A percentile compares a stretch with the other conserved stretches of the same genome.
Conservation (phyloP, 768 basidiomycete species). For the Epithele typhae region DNA sequence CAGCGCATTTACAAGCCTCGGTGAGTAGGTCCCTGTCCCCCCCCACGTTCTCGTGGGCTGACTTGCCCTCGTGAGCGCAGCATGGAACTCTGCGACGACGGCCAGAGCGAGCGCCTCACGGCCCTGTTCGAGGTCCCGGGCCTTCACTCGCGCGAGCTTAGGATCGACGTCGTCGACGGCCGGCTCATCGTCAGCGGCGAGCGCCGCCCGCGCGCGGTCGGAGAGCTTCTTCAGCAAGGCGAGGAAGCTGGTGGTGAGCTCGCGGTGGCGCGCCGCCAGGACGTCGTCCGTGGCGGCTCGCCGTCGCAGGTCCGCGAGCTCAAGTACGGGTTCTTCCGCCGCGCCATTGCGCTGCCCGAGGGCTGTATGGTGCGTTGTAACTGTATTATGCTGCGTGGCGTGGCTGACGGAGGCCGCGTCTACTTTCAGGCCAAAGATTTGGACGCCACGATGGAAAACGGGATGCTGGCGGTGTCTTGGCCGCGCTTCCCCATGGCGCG, state of each 20-base stretch:
- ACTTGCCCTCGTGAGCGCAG: too few species aligned
- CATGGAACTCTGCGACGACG: conserved; percentile 37
- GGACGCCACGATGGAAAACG: conserved; percentile 34
- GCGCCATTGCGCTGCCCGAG: conserved; percentile 31
- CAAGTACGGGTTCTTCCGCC: conserved; percentile 36
- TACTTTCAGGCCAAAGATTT: conserved; percentile 29
- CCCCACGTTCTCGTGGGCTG: too few species aligned
- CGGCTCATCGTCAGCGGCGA: conserved; percentile 33
- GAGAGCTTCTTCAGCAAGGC: neutral
- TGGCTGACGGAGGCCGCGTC: neutral
- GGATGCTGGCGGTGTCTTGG: conserved; percentile 38
- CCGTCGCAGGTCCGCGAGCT: conserved; percentile 31
- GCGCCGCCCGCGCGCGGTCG: conserved; percentile 14
- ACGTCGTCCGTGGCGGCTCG: neutral
- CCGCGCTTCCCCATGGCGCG: conserved; percentile 21
- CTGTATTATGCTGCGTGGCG: neutral
- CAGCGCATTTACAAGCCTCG: conserved; percentile 12
- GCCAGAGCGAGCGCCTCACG: conserved; percentile 25
- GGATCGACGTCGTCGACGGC: conserved; percentile 29
- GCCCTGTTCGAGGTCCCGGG: conserved; percentile 22
- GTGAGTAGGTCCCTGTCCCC: too few species aligned
- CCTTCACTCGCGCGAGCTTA: conserved; percentile 29
- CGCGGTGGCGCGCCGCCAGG: neutral
- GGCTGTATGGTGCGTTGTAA: conserved; percentile 29
- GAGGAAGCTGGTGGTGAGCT: neutral